A percentile compares a stretch with the other conserved stretches of the same genome.
phyloP scores from a whole-genome alignment of 306 rosid species.

The Inga leiocalycina region DNA sequence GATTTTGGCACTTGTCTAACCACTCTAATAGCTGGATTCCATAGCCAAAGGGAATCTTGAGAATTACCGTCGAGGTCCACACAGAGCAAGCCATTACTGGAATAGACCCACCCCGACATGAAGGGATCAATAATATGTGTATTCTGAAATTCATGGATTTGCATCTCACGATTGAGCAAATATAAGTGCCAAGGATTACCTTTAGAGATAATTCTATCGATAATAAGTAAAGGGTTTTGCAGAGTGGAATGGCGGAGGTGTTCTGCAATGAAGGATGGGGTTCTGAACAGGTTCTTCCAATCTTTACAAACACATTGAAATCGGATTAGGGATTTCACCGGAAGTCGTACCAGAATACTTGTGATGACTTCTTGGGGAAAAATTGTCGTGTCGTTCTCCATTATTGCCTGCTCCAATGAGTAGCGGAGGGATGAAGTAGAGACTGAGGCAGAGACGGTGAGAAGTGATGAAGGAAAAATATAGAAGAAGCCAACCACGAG shows the following conservation, averaged over 20 bases:
- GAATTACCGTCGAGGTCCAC: neutral
- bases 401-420: neutral
- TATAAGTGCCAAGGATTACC: neutral
- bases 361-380: neutral
- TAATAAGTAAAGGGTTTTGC: neutral
- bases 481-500: too few relatives aligned
- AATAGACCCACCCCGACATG: neutral
- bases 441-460: too few relatives aligned
- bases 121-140: neutral
- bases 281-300: neutral
- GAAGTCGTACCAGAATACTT: neutral
- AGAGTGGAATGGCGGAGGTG: neutral
- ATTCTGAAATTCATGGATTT: neutral
- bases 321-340: neutral
- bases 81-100: neutral
- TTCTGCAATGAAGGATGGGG: neutral
- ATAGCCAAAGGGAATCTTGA: neutral
- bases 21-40: neutral
- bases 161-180: neutral
- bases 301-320: neutral
- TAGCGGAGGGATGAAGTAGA: too few relatives aligned
- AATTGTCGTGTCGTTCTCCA: neutral
- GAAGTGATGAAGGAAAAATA: too few relatives aligned
- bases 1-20: neutral
- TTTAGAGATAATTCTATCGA: neutral